These are phyloP conservation scores for Dipodascus albidus DNA, from an alignment of 805 yeast species.

Conservation along the genomic window DNA sequence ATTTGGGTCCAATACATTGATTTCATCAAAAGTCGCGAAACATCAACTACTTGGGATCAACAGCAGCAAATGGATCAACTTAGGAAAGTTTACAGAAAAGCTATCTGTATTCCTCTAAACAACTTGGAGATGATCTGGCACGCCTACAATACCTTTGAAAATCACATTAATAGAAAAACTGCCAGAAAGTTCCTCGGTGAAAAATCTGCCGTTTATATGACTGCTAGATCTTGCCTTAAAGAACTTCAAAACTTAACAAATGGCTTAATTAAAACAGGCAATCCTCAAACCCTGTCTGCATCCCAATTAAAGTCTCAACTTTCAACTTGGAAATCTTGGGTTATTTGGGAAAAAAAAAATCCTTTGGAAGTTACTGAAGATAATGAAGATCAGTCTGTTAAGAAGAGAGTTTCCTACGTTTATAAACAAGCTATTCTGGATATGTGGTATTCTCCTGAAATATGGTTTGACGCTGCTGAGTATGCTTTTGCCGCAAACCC, in stretches of 20 bases:
- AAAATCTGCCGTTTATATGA: conserved; percentile 74
- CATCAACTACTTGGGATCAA: conserved; percentile 57
- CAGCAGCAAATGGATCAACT: conserved; percentile 70
- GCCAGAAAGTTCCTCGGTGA: conserved; percentile 82
- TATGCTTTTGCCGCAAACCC: conserved; percentile 26
- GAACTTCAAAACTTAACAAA: conserved; percentile 55
- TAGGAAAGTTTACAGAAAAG: conserved; percentile 58
- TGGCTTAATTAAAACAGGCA: conserved; percentile 33
- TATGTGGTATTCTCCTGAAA: conserved; percentile 54
- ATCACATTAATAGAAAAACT: conserved; percentile 55
- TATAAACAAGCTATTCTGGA: conserved; percentile 56
- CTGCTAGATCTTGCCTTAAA: conserved; percentile 63
- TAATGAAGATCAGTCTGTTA: conserved; percentile 37
- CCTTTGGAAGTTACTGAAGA: conserved; percentile 37
- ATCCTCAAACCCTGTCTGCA: conserved; percentile 19
- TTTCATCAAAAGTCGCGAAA: conserved; percentile 59
- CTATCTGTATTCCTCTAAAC: conserved; percentile 60
- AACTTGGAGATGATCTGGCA: conserved; percentile 74
- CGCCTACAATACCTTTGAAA: conserved; percentile 74
- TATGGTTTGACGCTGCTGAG: conserved; percentile 50
- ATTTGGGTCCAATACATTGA: conserved; percentile 79
- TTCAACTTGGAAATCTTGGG: conserved; percentile 59
- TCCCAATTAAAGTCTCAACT: conserved; percentile 31
- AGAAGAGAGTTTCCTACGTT: conserved; percentile 55
- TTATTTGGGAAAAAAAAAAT: conserved; percentile 67